Evolutionary conservation across 495 filamentous ascomycete genomes (phyloP), one percentile per base, ranked within the genome.

Genomic region (Xylaria nigripes): DNA sequence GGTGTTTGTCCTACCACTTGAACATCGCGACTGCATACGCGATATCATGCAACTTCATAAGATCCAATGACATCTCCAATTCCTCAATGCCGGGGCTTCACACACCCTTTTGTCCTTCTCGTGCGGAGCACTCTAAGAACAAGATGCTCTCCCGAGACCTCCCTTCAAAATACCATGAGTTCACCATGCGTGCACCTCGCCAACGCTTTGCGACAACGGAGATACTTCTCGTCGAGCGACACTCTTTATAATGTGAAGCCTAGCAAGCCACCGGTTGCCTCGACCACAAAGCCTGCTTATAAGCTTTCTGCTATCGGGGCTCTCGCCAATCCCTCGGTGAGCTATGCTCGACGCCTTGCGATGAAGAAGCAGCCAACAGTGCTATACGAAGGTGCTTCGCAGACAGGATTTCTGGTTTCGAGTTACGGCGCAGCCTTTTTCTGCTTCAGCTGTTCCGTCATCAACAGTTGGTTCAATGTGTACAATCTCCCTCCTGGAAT

Each of bases 321-420:
- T 5, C 36, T 49, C 24, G 29, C 38, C 29, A n/a, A 38, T 22
- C 45, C 48, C 12, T 8, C 16, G 7, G 29, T 60, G 18, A 38
- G 48, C 41, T 80, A 70, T 62, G 72, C 72, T 27, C 59, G 70
- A 25, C 68, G 63, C 19, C 71, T 82, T 38, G 73, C 75, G 1
- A 54, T 60, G 18, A 72, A 70, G 24, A 40, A 64, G 7, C 48
- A 65, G 21, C 71, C 73, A 21, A 79, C 75, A 7, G 64, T 79
- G 0, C 68, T 88, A 29, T 89, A 83, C 71, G 70, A 81, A 53
- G 75, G 80, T 0, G 81, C 76, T 4, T 82, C 83, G 4, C 82
- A 87, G 57, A 73, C 74, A 49, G 67, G 72, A 59, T 86, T 80
- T 67, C 65, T 80, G 30, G 50, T 78, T 38, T 76, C 78, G 32